Percentiles rank a stretch among this genome's conserved stretches.
Conservation (phyloP, 2,329 filamentous ascomycete species). For the Aspergillus candidus region DNA sequence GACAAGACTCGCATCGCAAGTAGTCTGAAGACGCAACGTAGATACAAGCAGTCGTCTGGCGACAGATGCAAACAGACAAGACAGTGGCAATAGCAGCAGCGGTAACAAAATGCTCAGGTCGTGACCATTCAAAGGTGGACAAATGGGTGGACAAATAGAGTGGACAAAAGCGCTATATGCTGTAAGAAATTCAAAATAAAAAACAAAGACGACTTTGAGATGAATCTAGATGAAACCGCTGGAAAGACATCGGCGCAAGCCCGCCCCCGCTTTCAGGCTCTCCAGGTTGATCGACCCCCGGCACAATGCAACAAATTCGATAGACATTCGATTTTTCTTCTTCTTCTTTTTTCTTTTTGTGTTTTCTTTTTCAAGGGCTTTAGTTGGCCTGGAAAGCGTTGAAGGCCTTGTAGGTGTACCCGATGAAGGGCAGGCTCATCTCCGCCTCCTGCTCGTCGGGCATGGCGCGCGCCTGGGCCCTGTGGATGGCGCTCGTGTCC, state of each 20-base stretch:
- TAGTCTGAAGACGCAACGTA: slow-evolving; percentile 10
- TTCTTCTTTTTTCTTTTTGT: too few species aligned
- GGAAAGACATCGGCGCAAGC: slow-evolving; percentile 26
- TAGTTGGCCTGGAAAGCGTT: slow-evolving; percentile 52
- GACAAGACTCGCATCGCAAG: slow-evolving; percentile 1
- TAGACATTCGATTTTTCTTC: slow-evolving; percentile 17
- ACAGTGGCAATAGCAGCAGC: neutral
- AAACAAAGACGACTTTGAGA: slow-evolving; percentile 20
- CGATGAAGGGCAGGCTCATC: slow-evolving; percentile 93
- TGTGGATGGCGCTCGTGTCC: slow-evolving; percentile 80
- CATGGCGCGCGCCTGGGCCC: slow-evolving; percentile 71
- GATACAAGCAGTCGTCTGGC: slow-evolving; percentile 17
- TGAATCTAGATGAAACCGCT: slow-evolving; percentile 15
- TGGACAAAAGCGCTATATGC: slow-evolving; percentile 30
- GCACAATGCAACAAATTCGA: slow-evolving; percentile 10
- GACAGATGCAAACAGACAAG: slow-evolving; percentile 21
- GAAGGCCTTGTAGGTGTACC: slow-evolving; percentile 97
- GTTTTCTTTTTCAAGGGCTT: too few species aligned
- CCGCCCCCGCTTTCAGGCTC: slow-evolving; percentile 26
- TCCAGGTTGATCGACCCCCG: slow-evolving; percentile 15
- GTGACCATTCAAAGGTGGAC: slow-evolving; percentile 17
- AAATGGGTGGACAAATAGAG: slow-evolving; percentile 9
- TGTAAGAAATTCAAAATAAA: slow-evolving; percentile 21
- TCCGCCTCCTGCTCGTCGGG: slow-evolving; percentile 77
- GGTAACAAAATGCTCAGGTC: slow-evolving; percentile 18